Base-by-base conservation (phyloP, 768 basidiomycete species). In the Megacollybia marginata region DNA sequence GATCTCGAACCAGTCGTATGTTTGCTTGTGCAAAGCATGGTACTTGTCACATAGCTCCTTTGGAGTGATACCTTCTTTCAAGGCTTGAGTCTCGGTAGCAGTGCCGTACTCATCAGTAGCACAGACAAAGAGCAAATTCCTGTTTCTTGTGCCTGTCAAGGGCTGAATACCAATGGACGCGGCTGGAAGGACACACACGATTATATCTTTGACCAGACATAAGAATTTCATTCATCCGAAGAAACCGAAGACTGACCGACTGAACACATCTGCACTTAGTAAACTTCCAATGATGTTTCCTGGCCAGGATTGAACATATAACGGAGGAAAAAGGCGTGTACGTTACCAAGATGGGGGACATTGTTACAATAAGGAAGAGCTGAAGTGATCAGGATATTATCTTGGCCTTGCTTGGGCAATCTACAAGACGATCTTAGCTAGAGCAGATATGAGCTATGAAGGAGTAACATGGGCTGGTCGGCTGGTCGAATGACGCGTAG, bases 21-120 rank as follows among this genome's bases (percentile, higher is more conserved):
- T 92, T 55, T 92, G 90, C 54, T 82, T 83, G 56, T 98, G 96
- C 13, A 97, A 71, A 15, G 75, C 73, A 59, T 94, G 70, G 64
- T 97, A 97, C 68, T 94, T 93, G 67, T 93, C 88, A 64, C 92
- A 96, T 2, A 97, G 73, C 56, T 83, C 79, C 53, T 71, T 72
- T 0, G 92, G 88, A 10, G 88, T 82, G 35, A 93, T 65, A 0
- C 83, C 81, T 62, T 95, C 92, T 61, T 92, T 92, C 52, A 92
- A 65, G 4, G 96, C 95, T 65, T 96, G 94, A 2, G 94, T 97
- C 72, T 99, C 96, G 1, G 96, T 96, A 1, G 96, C 95, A 7
- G 96, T 99, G n/a, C 96, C 96, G 59, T 99, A 99, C 67, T 99
- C 96, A 62, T 99, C 96, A 4, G 96, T 98, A 23, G 96, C 96